A percentile compares a stretch with the other conserved stretches of the same genome.
These are phyloP conservation scores for Trypanosoma boissoni DNA, from an alignment of 208 protist genomes.

Conservation along the genomic window DNA sequence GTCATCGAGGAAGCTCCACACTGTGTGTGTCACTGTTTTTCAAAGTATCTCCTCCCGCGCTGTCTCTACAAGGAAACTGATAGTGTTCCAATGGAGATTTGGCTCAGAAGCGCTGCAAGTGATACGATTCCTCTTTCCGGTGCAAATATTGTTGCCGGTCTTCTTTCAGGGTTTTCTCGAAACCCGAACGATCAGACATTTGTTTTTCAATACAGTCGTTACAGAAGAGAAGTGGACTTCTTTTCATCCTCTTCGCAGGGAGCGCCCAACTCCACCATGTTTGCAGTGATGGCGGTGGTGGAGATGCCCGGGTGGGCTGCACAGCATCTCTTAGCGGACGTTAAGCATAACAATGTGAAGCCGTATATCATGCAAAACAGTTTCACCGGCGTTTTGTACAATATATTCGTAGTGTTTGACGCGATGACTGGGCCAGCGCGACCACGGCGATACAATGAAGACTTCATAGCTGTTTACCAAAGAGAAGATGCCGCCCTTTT, in stretches of 20 bases:
- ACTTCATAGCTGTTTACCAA: constrained; percentile 28
- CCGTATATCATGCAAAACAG: constrained; percentile 7
- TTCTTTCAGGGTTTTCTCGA: neutral
- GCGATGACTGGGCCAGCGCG: constrained; percentile 4
- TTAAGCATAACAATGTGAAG: neutral
- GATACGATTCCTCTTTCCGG: neutral
- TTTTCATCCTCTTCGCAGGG: neutral
- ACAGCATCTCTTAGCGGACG: constrained; percentile 27
- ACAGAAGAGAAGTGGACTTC: neutral
- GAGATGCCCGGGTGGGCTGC: constrained; percentile 36
- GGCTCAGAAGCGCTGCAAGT: constrained; percentile 9
- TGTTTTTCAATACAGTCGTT: constrained; percentile 4
- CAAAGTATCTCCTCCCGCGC: constrained; percentile 35
- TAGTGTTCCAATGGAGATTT: constrained; percentile 23
- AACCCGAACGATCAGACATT: neutral
- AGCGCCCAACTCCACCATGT: neutral
- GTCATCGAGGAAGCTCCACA: constrained; percentile 10
- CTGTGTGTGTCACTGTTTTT: constrained; percentile 35
- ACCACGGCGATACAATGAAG: constrained; percentile 12
- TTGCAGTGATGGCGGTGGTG: constrained; percentile 17
- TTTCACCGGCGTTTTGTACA: constrained; percentile 1
- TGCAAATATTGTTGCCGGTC: constrained; percentile 7
- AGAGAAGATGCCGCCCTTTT: constrained; percentile 10
- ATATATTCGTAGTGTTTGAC: constrained; percentile 16
- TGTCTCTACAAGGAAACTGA: constrained; percentile 41